These are phyloP conservation scores for Triticum monococcum DNA, from an alignment of 176 grass and related monocot species.

Conservation along the genomic window DNA sequence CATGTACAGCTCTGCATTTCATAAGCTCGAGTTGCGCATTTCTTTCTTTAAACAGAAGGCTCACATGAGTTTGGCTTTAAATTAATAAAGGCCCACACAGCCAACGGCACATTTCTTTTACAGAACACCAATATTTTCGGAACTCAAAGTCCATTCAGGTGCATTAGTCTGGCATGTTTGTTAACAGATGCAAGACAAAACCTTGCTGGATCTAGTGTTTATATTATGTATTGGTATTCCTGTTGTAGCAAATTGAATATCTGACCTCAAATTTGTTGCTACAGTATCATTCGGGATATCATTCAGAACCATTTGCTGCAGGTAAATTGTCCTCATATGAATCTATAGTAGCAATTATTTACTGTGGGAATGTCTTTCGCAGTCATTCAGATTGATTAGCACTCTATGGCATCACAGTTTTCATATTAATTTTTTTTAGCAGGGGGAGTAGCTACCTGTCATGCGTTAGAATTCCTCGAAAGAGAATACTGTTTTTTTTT, in stretches of 20 bases:
- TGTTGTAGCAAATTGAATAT: neutral
- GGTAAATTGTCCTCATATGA: conserved; percentile 40
- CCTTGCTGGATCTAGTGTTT: neutral
- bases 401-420: neutral
- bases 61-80: neutral
- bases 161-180: neutral
- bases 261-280: conserved; percentile 31
- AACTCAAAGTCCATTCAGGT: neutral
- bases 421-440: conserved; percentile 2
- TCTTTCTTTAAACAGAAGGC: neutral
- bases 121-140: neutral
- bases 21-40: neutral
- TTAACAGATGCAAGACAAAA: neutral
- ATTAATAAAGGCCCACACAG: neutral
- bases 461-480: neutral
- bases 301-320: conserved; percentile 98
- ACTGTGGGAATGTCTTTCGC: neutral
- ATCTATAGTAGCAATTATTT: conserved; percentile 16
- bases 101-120: neutral
- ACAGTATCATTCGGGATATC: conserved; percentile 97
- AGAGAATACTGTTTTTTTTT: neutral
- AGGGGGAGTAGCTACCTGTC: neutral
- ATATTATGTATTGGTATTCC: conserved; percentile 4
- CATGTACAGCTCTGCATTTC: neutral
- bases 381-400: neutral